These are phyloP conservation scores for Botrytis tulipae DNA, from an alignment of 2,329 filamentous ascomycete species.

Conservation along the genomic window DNA sequence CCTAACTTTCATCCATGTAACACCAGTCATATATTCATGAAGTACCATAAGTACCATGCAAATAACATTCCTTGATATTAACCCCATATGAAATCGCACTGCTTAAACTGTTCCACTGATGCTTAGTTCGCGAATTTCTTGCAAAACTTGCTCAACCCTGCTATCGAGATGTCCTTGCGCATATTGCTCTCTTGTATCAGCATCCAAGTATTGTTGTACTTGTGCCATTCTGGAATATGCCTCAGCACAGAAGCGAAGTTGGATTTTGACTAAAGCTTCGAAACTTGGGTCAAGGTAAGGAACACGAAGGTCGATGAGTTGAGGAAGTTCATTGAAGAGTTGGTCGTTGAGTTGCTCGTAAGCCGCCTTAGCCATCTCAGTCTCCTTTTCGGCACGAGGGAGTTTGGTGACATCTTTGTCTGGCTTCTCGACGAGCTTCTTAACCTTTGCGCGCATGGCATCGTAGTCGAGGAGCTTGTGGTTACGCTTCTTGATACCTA, in stretches of 20 bases:
- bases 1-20: slow-evolving; percentile 12
- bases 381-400: slow-evolving; percentile 92
- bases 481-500: slow-evolving; percentile 94
- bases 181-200: slow-evolving; percentile 94
- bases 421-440: slow-evolving; percentile 95
- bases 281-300: slow-evolving; percentile 97
- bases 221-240: slow-evolving; percentile 98
- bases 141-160: slow-evolving; percentile 89
- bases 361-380: slow-evolving; percentile 86
- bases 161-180: slow-evolving; percentile 89
- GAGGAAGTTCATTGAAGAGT: slow-evolving; percentile 85
- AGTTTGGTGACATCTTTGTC: slow-evolving; percentile 98
- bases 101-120: slow-evolving; percentile 70
- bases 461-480: slow-evolving; percentile 99
- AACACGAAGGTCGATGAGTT: slow-evolving; percentile 93
- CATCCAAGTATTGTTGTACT: slow-evolving; percentile 96
- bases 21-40: slow-evolving; percentile 18
- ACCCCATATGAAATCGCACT: background rate
- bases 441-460: slow-evolving; percentile 90
- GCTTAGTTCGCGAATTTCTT: slow-evolving; percentile 95
- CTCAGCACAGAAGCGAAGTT: slow-evolving; percentile 95
- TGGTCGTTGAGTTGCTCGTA: slow-evolving; percentile 99
- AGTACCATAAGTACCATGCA: slow-evolving; percentile 18
- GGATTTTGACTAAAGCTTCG: slow-evolving; percentile 97
- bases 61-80: slow-evolving; percentile 10